Evolutionary conservation across 2,329 filamentous ascomycete species (phyloP).

Genomic region (Tolypocladium capitatum): DNA sequence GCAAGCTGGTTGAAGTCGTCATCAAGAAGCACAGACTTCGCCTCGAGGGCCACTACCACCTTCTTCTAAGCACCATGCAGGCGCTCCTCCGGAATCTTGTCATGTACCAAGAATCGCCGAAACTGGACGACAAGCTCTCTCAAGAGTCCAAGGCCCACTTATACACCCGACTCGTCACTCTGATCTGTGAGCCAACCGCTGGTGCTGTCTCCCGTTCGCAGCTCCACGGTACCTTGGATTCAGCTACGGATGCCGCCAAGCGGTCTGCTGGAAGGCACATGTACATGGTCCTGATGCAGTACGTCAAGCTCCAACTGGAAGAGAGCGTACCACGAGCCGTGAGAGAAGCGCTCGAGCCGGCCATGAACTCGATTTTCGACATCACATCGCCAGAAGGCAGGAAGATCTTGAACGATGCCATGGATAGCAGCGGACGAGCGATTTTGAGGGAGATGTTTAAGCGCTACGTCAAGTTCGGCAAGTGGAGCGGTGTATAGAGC

Average conservation of each 20-base stretch:
- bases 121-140: constrained; percentile 11
- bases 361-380: constrained; percentile 44
- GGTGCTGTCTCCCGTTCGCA: constrained; percentile 37
- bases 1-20: constrained; percentile 39
- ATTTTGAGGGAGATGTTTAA: constrained; percentile 46
- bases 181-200: constrained; percentile 45
- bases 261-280: constrained; percentile 48
- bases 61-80: constrained; percentile 41
- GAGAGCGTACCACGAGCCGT: constrained; percentile 34
- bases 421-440: constrained; percentile 45
- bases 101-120: constrained; percentile 11
- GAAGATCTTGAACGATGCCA: constrained; percentile 43
- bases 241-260: constrained; percentile 47
- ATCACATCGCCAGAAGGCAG: constrained; percentile 41
- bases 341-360: constrained; percentile 42
- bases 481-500: constrained; percentile 45
- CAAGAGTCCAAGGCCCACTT: constrained; percentile 33
- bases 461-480: constrained; percentile 48
- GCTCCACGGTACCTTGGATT: constrained; percentile 36
- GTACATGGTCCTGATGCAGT: constrained; percentile 45
- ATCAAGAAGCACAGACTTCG: constrained; percentile 48
- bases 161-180: constrained; percentile 42
- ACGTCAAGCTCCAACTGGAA: constrained; percentile 49
- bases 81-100: constrained; percentile 42
- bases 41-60: constrained; percentile 48